A percentile compares a stretch with the other conserved stretches of the same genome.
phyloP scores from a whole-genome alignment of 2,329 filamentous ascomycete genomes.

The Aspergillus sp. region DNA sequence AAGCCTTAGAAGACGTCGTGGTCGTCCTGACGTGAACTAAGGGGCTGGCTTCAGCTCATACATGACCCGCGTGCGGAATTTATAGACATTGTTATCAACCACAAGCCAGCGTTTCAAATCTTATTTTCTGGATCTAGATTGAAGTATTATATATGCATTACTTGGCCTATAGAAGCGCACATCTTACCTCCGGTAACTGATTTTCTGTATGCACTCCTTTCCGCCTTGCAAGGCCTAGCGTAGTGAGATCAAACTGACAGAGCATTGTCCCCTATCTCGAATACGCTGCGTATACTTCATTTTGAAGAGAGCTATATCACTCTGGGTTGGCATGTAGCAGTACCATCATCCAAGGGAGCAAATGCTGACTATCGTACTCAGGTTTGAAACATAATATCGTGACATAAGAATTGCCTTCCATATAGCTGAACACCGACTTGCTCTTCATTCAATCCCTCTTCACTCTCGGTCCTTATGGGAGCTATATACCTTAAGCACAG shows the following conservation, averaged over 20 bases:
- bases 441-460: too few species aligned
- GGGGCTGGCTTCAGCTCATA: background rate
- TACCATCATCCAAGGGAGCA: too few species aligned
- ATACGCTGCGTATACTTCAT: too few species aligned
- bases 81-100: background rate
- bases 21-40: background rate
- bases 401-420: too few species aligned
- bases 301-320: too few species aligned
- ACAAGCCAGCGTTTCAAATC: background rate
- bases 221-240: background rate
- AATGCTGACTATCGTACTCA: too few species aligned
- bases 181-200: background rate
- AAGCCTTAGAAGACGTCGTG: slow-evolving; percentile 34
- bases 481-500: too few species aligned
- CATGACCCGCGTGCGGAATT: background rate
- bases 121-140: background rate
- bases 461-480: too few species aligned
- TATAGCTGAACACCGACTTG: too few species aligned
- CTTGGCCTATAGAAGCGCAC: background rate
- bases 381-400: too few species aligned
- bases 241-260: background rate
- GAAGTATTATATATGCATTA: background rate
- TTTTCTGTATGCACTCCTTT: background rate
- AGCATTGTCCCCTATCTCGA: background rate
- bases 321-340: too few species aligned